phyloP scores from a whole-genome alignment of 1,284 basidiomycete species.

The Hypsizygus ulmarius region DNA sequence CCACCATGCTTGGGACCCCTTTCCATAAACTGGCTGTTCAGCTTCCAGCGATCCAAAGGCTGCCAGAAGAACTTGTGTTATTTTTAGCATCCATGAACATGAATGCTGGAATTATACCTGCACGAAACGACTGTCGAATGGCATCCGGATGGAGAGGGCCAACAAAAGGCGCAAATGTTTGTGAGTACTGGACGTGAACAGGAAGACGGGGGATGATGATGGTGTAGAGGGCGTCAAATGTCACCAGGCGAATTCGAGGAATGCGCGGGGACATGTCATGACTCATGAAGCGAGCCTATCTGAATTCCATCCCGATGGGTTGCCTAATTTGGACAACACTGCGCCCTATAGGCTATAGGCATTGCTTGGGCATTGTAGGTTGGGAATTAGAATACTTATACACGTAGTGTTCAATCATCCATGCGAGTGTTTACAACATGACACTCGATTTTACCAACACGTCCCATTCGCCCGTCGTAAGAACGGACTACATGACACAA shows the following conservation, averaged over 20 bases:
- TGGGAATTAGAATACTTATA: neutral
- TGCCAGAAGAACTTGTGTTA: constrained; percentile 24
- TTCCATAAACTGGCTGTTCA: constrained; percentile 50
- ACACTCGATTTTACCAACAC: too few species aligned
- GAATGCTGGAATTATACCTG: constrained; percentile 36
- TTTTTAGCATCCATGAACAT: constrained; percentile 6
- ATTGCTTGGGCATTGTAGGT: too few species aligned
- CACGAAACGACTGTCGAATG: constrained; percentile 65
- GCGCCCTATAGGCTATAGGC: neutral
- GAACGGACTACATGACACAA: neutral
- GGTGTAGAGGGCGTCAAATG: constrained; percentile 73
- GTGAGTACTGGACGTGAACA: constrained; percentile 66
- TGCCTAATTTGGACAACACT: neutral
- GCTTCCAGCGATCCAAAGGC: constrained; percentile 63
- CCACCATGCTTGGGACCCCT: constrained; percentile 66
- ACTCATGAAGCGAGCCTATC: too few species aligned
- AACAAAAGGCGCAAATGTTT: constrained; percentile 61
- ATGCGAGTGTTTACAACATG: too few species aligned
- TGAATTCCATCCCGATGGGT: neutral
- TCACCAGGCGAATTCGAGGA: constrained; percentile 52
- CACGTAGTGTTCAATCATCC: too few species aligned
- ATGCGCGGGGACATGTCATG: constrained; percentile 9
- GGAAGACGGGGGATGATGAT: constrained; percentile 62
- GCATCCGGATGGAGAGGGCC: constrained; percentile 51
- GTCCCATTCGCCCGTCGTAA: neutral